Percentiles rank a stretch among this genome's conserved stretches.
Conservation (phyloP, 148 eudicot species). For the Rhododendron kiyosumense region DNA sequence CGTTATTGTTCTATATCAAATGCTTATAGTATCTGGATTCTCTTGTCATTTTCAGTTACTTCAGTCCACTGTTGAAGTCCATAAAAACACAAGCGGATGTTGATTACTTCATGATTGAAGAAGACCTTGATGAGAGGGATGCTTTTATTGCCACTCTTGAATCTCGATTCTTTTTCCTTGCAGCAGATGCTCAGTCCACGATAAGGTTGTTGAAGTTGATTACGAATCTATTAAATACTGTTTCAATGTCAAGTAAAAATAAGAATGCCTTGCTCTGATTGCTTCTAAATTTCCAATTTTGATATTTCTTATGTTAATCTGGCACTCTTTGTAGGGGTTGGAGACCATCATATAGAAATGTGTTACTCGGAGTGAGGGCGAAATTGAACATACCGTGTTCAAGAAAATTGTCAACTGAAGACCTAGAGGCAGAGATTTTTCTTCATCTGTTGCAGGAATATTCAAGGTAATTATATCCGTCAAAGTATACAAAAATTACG, state of each 20-base stretch:
- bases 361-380: slow-evolving; percentile 73
- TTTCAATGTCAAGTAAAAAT: neutral
- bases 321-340: slow-evolving; percentile 54
- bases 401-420: slow-evolving; percentile 65
- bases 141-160: slow-evolving; percentile 60
- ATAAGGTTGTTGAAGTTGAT: slow-evolving; percentile 47
- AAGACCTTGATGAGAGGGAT: slow-evolving; percentile 72
- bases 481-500: neutral
- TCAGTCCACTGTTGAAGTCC: slow-evolving; percentile 87
- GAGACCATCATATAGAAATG: slow-evolving; percentile 91
- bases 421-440: slow-evolving; percentile 84
- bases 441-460: slow-evolving; percentile 68
- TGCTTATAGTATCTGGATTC: neutral
- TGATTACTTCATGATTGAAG: slow-evolving; percentile 68
- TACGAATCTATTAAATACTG: neutral
- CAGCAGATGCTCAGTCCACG: slow-evolving; percentile 93
- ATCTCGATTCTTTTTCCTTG: slow-evolving; percentile 82
- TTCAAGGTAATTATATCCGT: slow-evolving; percentile 42
- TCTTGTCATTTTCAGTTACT: slow-evolving; percentile 48
- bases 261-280: neutral
- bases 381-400: slow-evolving; percentile 77
- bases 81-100: slow-evolving; percentile 35
- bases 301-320: slow-evolving; percentile 10
- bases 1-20: neutral
- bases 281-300: neutral